Evolutionary conservation across 768 basidiomycete genomes (phyloP), one percentile per base, ranked within the genome.

Genomic region (Tulasnella sp.): DNA sequence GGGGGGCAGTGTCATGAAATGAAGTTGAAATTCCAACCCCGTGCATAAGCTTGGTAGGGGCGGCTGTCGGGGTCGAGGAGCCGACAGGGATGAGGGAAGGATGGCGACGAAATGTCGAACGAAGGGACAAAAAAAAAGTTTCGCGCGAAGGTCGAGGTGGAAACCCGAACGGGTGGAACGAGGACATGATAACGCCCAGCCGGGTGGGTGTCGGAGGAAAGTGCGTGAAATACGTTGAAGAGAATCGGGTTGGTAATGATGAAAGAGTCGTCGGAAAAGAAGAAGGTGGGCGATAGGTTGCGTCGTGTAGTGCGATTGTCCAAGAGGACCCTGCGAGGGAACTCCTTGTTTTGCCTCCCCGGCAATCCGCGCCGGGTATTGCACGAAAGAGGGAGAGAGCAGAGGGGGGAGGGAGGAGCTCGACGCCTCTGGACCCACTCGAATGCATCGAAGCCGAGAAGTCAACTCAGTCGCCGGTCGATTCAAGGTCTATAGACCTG

Each of bases 391-490:
- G n/a, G n/a, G 20, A n/a, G 57, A 18, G 20, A 20, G 51, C 35
- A 35, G 55, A 9, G 57, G n/a, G 57, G 26, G 23, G 57, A n/a
- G n/a, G 10, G 57, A 23, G n/a, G n/a, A 35, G n/a, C 29, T 67
- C 9, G 61, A 67, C 16, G 55, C 29, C 26, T 26, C 61, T 16
- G 29, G 26, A 15, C 61, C 44, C 44, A 44, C 3, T 13, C 15
- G 15, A 29, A 26, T 67, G 61, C 29, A 67, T 15, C 61, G 61
- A 67, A 67, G 61, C 61, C 61, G 61, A 67, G 61, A 29, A 35
- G 61, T 26, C 61, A 67, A 67, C 61, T 67, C 61, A 67, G 61
- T 67, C 61, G 61, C 26, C 61, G 15, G 61, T 67, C 61, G 61
- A 67, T 67, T 67, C 61, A 32, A 67, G 26, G 61, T 26, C 61